Evolutionary conservation across 352 stramenopile species (phyloP), one percentile per base, ranked within the genome.

Genomic region (Saprolegnia parasitica): DNA sequence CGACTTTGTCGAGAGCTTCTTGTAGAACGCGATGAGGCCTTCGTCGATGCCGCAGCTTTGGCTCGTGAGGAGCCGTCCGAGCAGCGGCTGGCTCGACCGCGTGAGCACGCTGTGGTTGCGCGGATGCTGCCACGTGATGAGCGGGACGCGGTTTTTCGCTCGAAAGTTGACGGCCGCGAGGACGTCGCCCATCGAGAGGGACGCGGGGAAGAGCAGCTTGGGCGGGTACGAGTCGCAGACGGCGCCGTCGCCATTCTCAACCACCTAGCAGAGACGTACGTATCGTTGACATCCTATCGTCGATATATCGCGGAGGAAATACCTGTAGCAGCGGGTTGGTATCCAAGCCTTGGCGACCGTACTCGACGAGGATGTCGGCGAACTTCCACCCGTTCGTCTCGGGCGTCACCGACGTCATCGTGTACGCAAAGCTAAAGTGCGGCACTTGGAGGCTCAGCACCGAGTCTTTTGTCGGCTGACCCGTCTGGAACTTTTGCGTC

Each of bases 211-310:
- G 4, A 95, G 76, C 13, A 96, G 61, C 66, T 90, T 90, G 0
- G 83, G 79, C 5, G 89, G 89, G 68, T 96, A 96, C 45, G 85
- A 84, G 26, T 81, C 82, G 74, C 87, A 95, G 18, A 96, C 87
- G 54, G 89, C 87, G 39, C 85, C 87, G 40, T 81, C 75, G 18
- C 78, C 79, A 64, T 93, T 93, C 55, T 93, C 83, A 56, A 93
- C 90, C 66, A 85, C 89, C 80, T 90, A 52, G 4, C 68, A 57
- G 29, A 70, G 40, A 50, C 10, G 46, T 52, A 47, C 58, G 8
- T 20, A 23, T 66, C 32, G 49, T 39, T 52, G 9, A n/a, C 4
- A 20, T 16, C n/a, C 15, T 62, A 71, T 62, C 5, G 63, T 47
- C 66, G 50, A 39, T 57, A n/a, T 40, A 61, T 40, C 32, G 54